Evolutionary conservation across 176 grass and related monocot genomes (phyloP).

Genomic region (Otatea glauca): DNA sequence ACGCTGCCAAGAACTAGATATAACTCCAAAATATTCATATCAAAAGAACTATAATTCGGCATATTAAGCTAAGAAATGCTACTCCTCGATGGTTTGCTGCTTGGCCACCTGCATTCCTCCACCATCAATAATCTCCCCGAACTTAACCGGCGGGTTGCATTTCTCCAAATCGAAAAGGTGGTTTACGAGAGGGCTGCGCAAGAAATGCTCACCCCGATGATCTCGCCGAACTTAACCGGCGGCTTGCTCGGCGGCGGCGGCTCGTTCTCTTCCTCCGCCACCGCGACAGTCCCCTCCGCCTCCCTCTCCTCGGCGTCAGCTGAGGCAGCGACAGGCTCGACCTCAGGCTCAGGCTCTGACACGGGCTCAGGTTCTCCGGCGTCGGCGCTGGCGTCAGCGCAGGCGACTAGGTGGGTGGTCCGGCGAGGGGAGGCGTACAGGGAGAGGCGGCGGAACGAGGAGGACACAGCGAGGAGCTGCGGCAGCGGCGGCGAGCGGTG

Average conservation of each 20-base stretch:
- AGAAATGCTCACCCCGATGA: constrained; percentile 77
- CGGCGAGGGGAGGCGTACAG: constrained; percentile 52
- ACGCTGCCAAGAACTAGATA: constrained; percentile 12
- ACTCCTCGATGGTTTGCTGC: background rate
- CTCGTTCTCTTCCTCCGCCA: constrained; percentile 48
- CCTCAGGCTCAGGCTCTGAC: constrained; percentile 18
- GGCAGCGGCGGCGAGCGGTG: constrained; percentile 39
- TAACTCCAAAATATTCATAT: background rate
- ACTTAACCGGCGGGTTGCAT: background rate
- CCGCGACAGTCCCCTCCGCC: constrained; percentile 43
- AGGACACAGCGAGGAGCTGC: constrained; percentile 47
- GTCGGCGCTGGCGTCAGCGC: constrained; percentile 32
- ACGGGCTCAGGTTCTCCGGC: constrained; percentile 36
- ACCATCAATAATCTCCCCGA: background rate
- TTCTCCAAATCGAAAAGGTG: background rate
- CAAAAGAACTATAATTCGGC: background rate
- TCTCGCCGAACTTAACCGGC: constrained; percentile 76
- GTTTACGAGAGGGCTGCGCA: background rate
- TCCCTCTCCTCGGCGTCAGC: constrained; percentile 50
- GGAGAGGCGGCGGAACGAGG: constrained; percentile 56
- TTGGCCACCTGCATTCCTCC: background rate
- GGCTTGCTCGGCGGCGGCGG: constrained; percentile 55
- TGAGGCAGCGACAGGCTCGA: constrained; percentile 33
- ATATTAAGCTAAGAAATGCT: constrained; percentile 8
- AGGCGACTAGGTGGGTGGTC: constrained; percentile 42